Conservation (phyloP, 2,329 filamentous ascomycete genomes). For the Talaromyces sp. region DNA sequence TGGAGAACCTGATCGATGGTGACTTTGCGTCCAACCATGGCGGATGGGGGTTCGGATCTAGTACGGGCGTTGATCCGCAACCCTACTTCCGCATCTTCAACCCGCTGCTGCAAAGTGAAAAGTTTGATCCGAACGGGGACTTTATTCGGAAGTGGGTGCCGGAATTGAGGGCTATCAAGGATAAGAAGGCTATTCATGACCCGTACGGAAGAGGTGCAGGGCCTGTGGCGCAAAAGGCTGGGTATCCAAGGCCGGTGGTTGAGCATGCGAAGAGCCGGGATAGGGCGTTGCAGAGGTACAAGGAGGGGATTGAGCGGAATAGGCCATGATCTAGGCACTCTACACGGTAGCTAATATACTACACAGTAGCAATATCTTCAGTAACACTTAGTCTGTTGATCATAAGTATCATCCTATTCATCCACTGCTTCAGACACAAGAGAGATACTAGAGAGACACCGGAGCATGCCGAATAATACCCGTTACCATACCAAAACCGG, state of each 20-base stretch:
- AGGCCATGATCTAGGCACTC: not conserved
- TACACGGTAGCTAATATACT: too few relatives aligned
- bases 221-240: conserved; percentile 58
- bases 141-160: conserved; percentile 83
- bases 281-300: conserved; percentile 67
- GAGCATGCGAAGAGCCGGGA: conserved; percentile 68
- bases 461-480: not conserved
- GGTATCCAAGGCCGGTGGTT: conserved; percentile 73
- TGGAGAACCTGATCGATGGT: conserved; percentile 74
- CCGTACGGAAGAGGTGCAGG: conserved; percentile 67
- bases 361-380: too few relatives aligned
- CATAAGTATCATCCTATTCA: too few relatives aligned
- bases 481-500: not conserved
- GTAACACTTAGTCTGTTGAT: too few relatives aligned
- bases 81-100: conserved; percentile 93
- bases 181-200: conserved; percentile 69
- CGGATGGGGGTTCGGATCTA: conserved; percentile 64
- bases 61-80: conserved; percentile 75
- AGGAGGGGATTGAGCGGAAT: conserved; percentile 33
- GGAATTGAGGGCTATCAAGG: conserved; percentile 63
- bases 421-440: too few relatives aligned
- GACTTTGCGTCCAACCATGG: conserved; percentile 78
- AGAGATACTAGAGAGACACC: not conserved
- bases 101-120: conserved; percentile 77
- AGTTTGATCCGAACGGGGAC: conserved; percentile 72